Base-by-base conservation (phyloP, 495 filamentous ascomycete genomes). In the Xylaria curta region DNA sequence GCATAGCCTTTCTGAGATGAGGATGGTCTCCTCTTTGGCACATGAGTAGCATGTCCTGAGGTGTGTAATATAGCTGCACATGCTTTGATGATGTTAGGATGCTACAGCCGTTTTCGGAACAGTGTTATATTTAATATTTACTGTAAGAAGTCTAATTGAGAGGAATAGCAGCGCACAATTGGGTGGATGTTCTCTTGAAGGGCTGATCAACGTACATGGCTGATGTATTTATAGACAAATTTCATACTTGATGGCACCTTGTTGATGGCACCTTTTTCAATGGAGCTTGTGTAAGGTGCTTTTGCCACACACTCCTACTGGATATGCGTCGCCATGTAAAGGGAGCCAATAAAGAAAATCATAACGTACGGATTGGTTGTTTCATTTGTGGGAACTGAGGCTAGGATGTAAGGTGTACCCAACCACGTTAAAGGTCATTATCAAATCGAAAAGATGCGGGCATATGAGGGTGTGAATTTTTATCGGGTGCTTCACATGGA, bases 11-110 rank as follows among this genome's bases (percentile, higher is more conserved):
- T 85, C 83, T 15, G 83, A 84, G 28, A 85, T 83, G 47, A 85
- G 79, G 9, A 85, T 77, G 2, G 79, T 83, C 31, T 83, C 81
- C 61, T 84, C 81, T 36, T 67, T 60, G 42, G 76, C 59, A 71
- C 83, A 85, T 46, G 73, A 46, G 53, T 69, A 66, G 73, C 83
- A 85, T 62, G 80, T 66, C 46, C 80, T 79, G 44, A 84, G 59
- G 74, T 85, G 83, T 33, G 73, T 80, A 21, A 79, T 79, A 76
- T 83, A 85, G 71, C 73, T 79, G 70, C 83, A 85, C 83, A 85
- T 85, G 58, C 54, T 73, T 77, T 71, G 46, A 31, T 56, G 0
- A 7, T 63, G 66, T 61, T 75, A 42, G 75, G 65, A 54, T 28
- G 15, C 40, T 40, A 31, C 26, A 26, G 9, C n/a, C 2, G 17